Base-by-base conservation (phyloP, 169 alveolate species). In the Condylostoma magnum region DNA sequence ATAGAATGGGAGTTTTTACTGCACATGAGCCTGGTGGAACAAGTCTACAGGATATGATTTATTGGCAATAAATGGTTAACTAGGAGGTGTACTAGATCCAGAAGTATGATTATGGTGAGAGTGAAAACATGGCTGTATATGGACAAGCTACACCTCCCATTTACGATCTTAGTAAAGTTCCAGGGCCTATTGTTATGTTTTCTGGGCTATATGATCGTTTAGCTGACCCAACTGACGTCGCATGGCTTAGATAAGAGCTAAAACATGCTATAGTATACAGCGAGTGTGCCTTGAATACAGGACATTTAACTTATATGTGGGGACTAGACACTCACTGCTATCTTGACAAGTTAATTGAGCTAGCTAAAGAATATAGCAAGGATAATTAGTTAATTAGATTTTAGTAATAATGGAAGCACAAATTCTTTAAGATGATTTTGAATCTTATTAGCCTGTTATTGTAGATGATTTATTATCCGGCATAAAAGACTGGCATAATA, bases 51-150 rank as follows among this genome's bases (percentile, higher is more conserved):
- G 36, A 66, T 30, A 66, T 66, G 75, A 20, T 28, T 1, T 50
- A 66, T 30, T 66, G 75, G 75, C 71, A 60, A 34, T 55, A 60
- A 4, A 60, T 60, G 71, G 43, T 38, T 41, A 41, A 60, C 57
- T 60, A 60, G 20, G 8, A 6, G 30, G 1, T 53, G 30, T 55
- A 76, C 1, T 50, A 34, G 34, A 75, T 76, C 63, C 63, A 69
- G 31, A 44, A 43, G 15, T 76, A 20, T 48, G 85, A 81, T 43
- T 81, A 69, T 55, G 89, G 89, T 33, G 22, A 34, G 4, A 56
- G 20, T 8, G 58, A 44, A 20, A 81, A 81, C 31, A n/a, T n/a
- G 33, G 51, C 34, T 31, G 22, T 12, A 2, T 81, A 81, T 65
- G 84, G 84, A 22, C 18, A 43, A 28, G 54, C 46, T n/a, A 37